Evolutionary conservation across 371 early-diverging fungal species (phyloP), one percentile per base, ranked within the genome.

Genomic region (Chytridium lagenaria): DNA sequence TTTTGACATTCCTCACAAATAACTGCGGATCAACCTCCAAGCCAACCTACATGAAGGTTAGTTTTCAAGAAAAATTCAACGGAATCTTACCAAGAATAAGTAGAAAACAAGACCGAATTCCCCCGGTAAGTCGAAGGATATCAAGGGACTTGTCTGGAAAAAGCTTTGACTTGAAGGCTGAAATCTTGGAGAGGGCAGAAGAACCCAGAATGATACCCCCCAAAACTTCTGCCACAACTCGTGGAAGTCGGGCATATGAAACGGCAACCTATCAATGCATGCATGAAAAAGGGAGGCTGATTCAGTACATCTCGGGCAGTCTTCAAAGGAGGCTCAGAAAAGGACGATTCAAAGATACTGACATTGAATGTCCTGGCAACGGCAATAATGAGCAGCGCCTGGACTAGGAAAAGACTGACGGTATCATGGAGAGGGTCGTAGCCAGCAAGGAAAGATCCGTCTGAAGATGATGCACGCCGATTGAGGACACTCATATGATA

Each of bases 161-260:
- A 22, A 85, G 67, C 33, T 68, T 81, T 10, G 55, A 38, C 66
- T 70, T 66, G 77, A 81, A 85, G 0, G 72, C 70, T 10, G 68
- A 33, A 16, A 52, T 71, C 15, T 77, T 59, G 0, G 78, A 78
- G 28, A 83, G 73, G 22, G 69, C 79, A 0, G 83, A 75, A 2
- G 81, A 80, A 2, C 85, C 85, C 23, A 85, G 74, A 10, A 77
- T 28, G 59, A 85, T 80, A 19, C 85, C 85, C 23, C 76, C 83
- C 38, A 85, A 68, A 26, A 78, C 83, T 64, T 85, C 85, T n/a
- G 83, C 78, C 51, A 85, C 80, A 38, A 85, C 85, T 1, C 76
- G 26, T 0, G 85, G 85, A 39, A 83, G 83, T 38, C 67, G 36
- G n/a, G 83, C 26, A 40, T 78, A 80, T 7, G 55, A 36, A 23